phyloP scores from a whole-genome alignment of 2,329 filamentous ascomycete species.

The Coniochaeta ligniaria region DNA sequence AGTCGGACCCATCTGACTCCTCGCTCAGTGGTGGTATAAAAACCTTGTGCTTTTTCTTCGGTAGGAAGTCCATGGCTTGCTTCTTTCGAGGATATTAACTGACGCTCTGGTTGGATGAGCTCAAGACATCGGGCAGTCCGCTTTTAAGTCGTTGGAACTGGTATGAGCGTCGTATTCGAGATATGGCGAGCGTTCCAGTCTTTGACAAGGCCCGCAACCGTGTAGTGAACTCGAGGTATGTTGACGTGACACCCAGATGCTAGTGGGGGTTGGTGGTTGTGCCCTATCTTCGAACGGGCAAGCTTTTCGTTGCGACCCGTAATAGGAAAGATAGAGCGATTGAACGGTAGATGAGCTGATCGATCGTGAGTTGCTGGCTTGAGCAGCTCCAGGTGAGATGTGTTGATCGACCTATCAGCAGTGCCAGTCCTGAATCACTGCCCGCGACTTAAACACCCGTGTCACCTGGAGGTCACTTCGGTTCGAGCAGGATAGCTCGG shows the following conservation, averaged over 20 bases:
- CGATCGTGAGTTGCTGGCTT: neutral
- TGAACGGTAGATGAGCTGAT: neutral
- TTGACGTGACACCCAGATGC: neutral
- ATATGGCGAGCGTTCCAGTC: neutral
- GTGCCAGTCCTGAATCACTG: neutral
- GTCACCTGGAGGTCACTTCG: neutral
- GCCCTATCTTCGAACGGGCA: neutral
- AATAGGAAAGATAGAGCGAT: neutral
- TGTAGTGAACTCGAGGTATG: neutral
- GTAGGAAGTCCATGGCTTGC: neutral
- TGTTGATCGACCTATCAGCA: neutral
- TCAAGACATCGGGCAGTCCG: neutral
- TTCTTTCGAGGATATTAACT: neutral
- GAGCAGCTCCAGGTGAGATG: neutral
- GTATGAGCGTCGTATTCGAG: neutral
- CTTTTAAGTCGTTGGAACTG: neutral
- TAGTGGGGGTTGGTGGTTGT: neutral
- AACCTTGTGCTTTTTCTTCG: neutral
- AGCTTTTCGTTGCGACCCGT: neutral
- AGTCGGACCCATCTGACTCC: constrained; percentile 10
- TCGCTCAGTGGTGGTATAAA: constrained; percentile 6
- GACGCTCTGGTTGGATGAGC: neutral
- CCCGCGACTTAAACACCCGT: neutral
- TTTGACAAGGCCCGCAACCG: neutral
- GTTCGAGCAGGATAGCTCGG: neutral